These are phyloP conservation scores for Capsicum baccatum DNA, from an alignment of 257 asterid species.

Conservation along the genomic window DNA sequence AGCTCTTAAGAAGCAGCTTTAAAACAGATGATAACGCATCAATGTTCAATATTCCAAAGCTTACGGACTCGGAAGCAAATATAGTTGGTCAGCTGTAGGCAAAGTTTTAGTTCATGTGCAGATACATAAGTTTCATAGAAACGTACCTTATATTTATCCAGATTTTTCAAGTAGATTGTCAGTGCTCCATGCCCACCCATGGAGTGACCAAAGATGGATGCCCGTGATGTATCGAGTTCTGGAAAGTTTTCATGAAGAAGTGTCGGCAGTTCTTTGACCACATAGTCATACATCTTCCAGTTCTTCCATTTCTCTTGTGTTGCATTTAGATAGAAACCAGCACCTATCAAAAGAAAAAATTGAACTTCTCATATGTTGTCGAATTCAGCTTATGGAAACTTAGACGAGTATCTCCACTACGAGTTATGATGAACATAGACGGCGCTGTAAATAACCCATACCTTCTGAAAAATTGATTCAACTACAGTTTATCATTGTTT, in stretches of 20 bases:
- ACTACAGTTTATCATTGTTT: background rate
- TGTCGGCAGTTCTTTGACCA: constrained; percentile 91
- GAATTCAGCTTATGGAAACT: constrained; percentile 9
- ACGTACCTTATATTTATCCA: constrained; percentile 90
- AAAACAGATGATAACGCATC: background rate
- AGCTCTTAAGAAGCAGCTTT: background rate
- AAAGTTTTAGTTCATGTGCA: background rate
- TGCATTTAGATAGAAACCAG: constrained; percentile 98
- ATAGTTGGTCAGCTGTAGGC: background rate
- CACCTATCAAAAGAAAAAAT: constrained; percentile 55
- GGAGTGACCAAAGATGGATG: constrained; percentile 94
- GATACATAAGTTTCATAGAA: constrained; percentile 15
- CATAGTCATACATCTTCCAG: constrained; percentile 96
- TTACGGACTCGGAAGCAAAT: background rate
- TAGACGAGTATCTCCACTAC: background rate
- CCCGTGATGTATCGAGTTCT: constrained; percentile 81
- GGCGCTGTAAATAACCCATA: background rate
- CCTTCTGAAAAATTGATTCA: background rate
- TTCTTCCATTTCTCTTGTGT: constrained; percentile 99
- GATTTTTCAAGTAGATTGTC: constrained; percentile 83
- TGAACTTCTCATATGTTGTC: background rate
- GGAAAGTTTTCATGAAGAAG: constrained; percentile 78
- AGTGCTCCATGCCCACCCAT: constrained; percentile 99
- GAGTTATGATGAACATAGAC: constrained; percentile 5
- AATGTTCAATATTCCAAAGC: background rate